These are phyloP conservation scores for Flaveria robusta DNA, from an alignment of 129 eudicot genomes.

Conservation along the genomic window DNA sequence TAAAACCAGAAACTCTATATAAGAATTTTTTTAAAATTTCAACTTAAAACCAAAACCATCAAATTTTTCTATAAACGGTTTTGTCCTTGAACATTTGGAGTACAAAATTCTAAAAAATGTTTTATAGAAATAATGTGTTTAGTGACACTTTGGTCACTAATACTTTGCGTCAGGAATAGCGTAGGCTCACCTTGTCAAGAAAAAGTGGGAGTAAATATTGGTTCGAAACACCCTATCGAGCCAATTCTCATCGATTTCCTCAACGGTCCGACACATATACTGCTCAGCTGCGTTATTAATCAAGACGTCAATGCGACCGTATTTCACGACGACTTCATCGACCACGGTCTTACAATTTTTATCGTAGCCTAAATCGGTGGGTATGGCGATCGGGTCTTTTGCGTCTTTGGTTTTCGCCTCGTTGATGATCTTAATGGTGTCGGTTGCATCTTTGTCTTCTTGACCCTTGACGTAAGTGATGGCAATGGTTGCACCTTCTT, in stretches of 20 bases:
- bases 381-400: constrained; percentile 56
- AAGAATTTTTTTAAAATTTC: too few relatives aligned
- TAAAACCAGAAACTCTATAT: too few relatives aligned
- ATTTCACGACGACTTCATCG: constrained; percentile 53
- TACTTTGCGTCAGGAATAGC: too few relatives aligned
- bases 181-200: constrained; percentile 46
- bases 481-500: constrained; percentile 84
- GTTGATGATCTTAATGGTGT: constrained; percentile 49
- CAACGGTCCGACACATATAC: constrained; percentile 46
- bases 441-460: constrained; percentile 71
- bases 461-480: constrained; percentile 73
- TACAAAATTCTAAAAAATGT: background rate
- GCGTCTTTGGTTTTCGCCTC: constrained; percentile 45
- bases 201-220: constrained; percentile 66
- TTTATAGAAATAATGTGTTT: too few relatives aligned
- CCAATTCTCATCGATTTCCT: constrained; percentile 67
- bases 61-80: too few relatives aligned
- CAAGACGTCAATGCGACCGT: constrained; percentile 59
- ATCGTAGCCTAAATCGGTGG: constrained; percentile 65
- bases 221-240: constrained; percentile 78
- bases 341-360: constrained; percentile 66
- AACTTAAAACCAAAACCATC: too few relatives aligned
- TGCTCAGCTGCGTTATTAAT: constrained; percentile 82
- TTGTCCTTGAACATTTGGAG: too few relatives aligned
- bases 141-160: too few relatives aligned